Conservation (phyloP, 2,329 filamentous ascomycete genomes). For the Colletotrichum sansevieriae region DNA sequence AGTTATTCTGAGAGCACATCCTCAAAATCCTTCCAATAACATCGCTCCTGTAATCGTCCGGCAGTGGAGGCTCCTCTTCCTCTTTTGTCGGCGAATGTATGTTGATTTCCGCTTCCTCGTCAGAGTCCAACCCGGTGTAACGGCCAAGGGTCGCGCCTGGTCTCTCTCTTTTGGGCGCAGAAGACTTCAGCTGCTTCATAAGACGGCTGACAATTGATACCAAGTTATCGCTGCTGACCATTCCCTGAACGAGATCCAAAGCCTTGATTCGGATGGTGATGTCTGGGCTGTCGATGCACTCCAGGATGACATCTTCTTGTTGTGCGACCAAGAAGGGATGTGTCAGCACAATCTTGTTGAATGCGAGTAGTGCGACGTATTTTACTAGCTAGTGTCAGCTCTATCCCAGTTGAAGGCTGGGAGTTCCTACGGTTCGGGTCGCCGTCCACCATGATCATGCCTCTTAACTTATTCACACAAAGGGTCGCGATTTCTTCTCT, state of each 20-base stretch:
- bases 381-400: conserved; percentile 71
- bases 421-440: conserved; percentile 85
- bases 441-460: conserved; percentile 93
- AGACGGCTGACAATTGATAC: conserved; percentile 86
- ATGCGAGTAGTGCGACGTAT: conserved; percentile 95
- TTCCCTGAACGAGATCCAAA: conserved; percentile 89
- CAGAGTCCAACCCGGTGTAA: conserved; percentile 60
- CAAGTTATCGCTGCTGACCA: conserved; percentile 91
- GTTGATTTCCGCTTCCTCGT: conserved; percentile 63
- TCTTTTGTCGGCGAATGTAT: conserved; percentile 52
- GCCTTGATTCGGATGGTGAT: conserved; percentile 96
- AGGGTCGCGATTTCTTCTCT: conserved; percentile 92
- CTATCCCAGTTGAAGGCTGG: too few species aligned
- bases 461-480: conserved; percentile 91
- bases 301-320: conserved; percentile 95
- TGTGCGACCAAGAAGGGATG: conserved; percentile 90
- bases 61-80: conserved; percentile 71
- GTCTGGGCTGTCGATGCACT: conserved; percentile 95
- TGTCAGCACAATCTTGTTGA: conserved; percentile 92
- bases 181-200: conserved; percentile 85
- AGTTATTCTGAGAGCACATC: conserved; percentile 93
- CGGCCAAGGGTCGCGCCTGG: conserved; percentile 59
- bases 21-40: conserved; percentile 86
- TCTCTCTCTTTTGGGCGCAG: conserved; percentile 65
- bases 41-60: conserved; percentile 86